phyloP scores from a whole-genome alignment of 169 alveolate genomes.

The Ichthyophthirius multifiliis region DNA sequence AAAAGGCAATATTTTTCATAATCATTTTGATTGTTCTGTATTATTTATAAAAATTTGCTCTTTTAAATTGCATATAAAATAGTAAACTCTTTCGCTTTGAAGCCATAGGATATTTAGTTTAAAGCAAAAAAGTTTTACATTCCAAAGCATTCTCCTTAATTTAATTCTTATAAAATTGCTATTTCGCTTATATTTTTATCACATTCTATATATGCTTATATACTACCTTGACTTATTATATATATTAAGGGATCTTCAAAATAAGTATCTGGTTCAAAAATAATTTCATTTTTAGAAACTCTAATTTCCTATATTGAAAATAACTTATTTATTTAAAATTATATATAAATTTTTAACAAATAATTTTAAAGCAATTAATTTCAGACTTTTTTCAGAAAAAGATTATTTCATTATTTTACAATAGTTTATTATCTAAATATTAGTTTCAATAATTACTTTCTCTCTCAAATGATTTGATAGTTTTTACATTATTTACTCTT shows the following conservation, averaged over 20 bases:
- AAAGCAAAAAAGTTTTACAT: neutral
- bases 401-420: neutral
- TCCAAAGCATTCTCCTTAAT: conserved; percentile 7
- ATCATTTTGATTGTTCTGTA: neutral
- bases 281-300: conserved; percentile 13
- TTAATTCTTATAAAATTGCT: neutral
- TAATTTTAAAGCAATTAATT: neutral
- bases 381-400: neutral
- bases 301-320: neutral
- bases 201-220: neutral
- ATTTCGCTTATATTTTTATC: neutral
- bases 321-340: too few species aligned
- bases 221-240: neutral
- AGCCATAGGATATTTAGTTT: neutral
- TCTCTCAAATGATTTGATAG: neutral
- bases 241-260: conserved; percentile 1
- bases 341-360: neutral
- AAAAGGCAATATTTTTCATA: conserved; percentile 1
- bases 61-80: neutral
- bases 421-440: neutral
- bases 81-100: neutral
- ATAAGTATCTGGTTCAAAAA: neutral
- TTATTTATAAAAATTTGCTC: neutral
- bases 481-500: neutral
- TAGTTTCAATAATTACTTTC: neutral